Conservation (phyloP, 2,329 filamentous ascomycete species). For the Emydomyces testavorans region DNA sequence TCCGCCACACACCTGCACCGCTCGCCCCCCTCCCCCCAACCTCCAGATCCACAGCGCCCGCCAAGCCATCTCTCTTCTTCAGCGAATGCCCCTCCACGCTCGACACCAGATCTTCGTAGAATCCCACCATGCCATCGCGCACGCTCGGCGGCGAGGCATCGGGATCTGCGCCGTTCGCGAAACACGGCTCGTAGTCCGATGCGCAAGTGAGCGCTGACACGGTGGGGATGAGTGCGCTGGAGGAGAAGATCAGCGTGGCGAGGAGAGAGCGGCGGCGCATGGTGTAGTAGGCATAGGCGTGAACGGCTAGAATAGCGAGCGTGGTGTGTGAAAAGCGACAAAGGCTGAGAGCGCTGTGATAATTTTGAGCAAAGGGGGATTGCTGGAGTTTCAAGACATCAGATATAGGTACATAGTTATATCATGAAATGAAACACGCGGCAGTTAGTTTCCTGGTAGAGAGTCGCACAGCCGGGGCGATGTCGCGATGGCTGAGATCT, state of each 20-base stretch:
- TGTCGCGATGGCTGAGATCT: too few species aligned
- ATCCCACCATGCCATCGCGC: slow-evolving; percentile 21
- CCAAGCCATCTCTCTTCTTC: background rate
- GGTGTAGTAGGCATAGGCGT: background rate
- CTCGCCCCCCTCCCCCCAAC: background rate
- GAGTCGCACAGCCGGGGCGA: too few species aligned
- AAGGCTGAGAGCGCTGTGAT: too few species aligned
- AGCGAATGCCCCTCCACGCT: slow-evolving; percentile 17
- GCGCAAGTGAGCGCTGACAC: slow-evolving; percentile 15
- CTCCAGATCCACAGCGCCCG: background rate
- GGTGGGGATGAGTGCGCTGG: background rate
- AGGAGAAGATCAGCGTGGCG: background rate
- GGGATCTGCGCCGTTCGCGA: slow-evolving; percentile 23
- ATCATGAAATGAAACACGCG: too few species aligned
- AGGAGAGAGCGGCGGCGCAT: slow-evolving; percentile 2
- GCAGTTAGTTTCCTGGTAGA: too few species aligned
- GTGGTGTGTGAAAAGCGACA: too few species aligned
- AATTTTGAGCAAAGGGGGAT: too few species aligned
- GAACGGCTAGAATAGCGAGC: too few species aligned
- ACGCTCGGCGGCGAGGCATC: slow-evolving; percentile 20
- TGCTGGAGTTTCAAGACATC: too few species aligned
- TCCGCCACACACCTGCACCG: background rate
- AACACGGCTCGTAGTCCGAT: slow-evolving; percentile 24
- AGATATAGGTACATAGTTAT: background rate
- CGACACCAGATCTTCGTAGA: slow-evolving; percentile 25